Conservation (phyloP, 2,329 filamentous ascomycete genomes). For the Cylindrodendrum hubeiense region DNA sequence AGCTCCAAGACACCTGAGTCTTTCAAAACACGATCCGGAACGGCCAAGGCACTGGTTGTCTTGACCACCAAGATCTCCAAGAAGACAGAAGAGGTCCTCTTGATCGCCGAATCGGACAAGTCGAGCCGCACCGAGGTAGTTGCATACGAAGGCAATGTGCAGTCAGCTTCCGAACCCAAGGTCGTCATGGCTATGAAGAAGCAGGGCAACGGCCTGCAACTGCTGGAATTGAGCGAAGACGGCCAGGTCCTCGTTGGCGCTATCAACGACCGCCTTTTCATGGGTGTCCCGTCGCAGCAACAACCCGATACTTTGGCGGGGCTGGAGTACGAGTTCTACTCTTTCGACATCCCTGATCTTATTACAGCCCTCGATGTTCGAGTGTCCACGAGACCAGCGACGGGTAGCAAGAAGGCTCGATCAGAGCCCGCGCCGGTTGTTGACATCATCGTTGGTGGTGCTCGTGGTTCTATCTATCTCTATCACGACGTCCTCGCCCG, state of each 20-base stretch:
- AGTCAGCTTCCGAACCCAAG: conserved; percentile 47
- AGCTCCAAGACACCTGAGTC: conserved; percentile 55
- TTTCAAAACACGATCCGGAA: conserved; percentile 57
- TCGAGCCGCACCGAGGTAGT: conserved; percentile 53
- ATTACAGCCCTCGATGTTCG: conserved; percentile 77
- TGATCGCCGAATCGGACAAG: conserved; percentile 60
- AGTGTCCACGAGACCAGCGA: conserved; percentile 44
- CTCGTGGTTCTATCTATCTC: conserved; percentile 81
- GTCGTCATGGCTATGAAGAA: conserved; percentile 53
- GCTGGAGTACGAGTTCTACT: conserved; percentile 66
- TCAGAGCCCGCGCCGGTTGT: conserved; percentile 57
- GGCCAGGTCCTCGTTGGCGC: conserved; percentile 68
- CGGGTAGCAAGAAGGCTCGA: conserved; percentile 41
- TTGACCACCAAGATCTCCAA: conserved; percentile 53
- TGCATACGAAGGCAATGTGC: conserved; percentile 57
- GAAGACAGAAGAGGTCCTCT: conserved; percentile 57
- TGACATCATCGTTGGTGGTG: conserved; percentile 84
- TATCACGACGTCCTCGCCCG: conserved; percentile 80
- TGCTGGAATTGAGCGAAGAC: conserved; percentile 63
- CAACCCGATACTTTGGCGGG: conserved; percentile 40
- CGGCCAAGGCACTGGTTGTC: conserved; percentile 60
- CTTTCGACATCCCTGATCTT: conserved; percentile 71
- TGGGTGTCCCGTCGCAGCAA: conserved; percentile 45
- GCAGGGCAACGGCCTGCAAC: conserved; percentile 50
- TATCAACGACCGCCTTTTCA: conserved; percentile 52